phyloP scores from a whole-genome alignment of 75 land plant genomes.

The Adiantum capillusveneris region DNA sequence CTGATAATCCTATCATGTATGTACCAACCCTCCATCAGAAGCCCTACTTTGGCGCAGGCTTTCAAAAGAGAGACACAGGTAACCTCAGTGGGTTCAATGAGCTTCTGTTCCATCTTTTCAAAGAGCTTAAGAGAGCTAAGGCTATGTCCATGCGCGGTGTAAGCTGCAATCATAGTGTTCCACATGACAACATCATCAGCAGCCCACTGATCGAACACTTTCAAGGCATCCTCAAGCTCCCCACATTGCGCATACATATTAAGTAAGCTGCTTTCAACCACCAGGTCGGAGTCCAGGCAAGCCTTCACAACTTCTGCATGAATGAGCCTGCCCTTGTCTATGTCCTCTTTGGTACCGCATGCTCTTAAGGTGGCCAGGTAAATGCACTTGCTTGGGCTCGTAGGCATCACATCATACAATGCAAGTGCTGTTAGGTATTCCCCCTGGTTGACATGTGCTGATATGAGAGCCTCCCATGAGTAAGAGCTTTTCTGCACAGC shows the following conservation, averaged over 20 bases:
- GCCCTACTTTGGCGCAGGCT: constrained; percentile 31
- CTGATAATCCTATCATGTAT: constrained; percentile 5
- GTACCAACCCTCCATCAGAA: constrained; percentile 14
- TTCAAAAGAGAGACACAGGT: constrained; percentile 29
- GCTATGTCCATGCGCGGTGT: constrained; percentile 36
- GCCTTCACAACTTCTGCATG: neutral
- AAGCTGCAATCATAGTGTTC: constrained; percentile 49
- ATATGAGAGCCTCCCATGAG: neutral
- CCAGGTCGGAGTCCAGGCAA: neutral
- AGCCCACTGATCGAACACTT: constrained; percentile 33
- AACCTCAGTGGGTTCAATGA: constrained; percentile 28
- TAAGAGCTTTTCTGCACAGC: neutral
- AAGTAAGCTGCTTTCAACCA: constrained; percentile 30
- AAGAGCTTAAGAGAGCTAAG: constrained; percentile 35
- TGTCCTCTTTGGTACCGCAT: neutral
- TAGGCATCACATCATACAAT: neutral
- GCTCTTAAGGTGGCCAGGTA: constrained; percentile 6
- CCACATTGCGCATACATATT: constrained; percentile 43
- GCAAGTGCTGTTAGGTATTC: neutral
- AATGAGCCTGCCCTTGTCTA: neutral
- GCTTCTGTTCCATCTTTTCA: constrained; percentile 26
- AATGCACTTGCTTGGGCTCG: neutral
- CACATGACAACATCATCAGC: constrained; percentile 40
- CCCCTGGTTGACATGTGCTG: neutral
- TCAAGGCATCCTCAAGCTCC: constrained; percentile 37